Evolutionary conservation across 2,329 filamentous ascomycete species (phyloP), one percentile per base, ranked within the genome.

Genomic region (Fulvia fulva): DNA sequence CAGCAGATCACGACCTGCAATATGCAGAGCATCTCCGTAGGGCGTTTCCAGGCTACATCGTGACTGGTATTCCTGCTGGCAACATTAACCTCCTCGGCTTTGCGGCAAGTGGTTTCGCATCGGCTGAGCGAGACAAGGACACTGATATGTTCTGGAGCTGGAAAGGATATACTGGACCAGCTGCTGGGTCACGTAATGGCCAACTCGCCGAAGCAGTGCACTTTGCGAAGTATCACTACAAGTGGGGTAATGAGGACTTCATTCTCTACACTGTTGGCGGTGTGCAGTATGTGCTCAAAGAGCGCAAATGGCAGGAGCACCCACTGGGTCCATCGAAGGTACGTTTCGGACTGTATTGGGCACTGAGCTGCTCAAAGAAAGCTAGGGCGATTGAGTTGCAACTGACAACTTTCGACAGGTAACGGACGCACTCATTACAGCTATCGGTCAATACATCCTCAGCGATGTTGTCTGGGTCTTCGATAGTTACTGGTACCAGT

Each of bases 401-500:
- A n/a, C n/a, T n/a, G n/a, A n/a, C n/a, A n/a, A n/a, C n/a, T n/a
- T n/a, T n/a, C n/a, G 28, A 11, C 11, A 30, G 28, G 61, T 68
- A n/a, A 73, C 73, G 8, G 74, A 76, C 60, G 65, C 63, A 7
- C 66, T 78, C 32, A 73, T 77, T 51, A 60, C 66, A 41, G 71
- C 74, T 9, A 69, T 73, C 52, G 74, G 75, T 0, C 64, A 46
- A 32, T 53, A 51, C 51, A 23, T 56, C 30, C 43, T 56, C 43
- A 63, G 66, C 43, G 58, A 68, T 49, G 70, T 75, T 26, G 74
- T 79, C 53, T 79, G 76, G 69, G 76, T 79, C 4, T 80, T 73
- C 61, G 77, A 68, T 44, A 63, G 68, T 1, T 76, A 71, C 62
- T 79, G 77, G 77, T 66, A 65, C 11, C 73, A 72, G 49, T 72